Evolutionary conservation across 1,284 basidiomycete genomes (phyloP).

Genomic region (Xerocomus amazonicus): DNA sequence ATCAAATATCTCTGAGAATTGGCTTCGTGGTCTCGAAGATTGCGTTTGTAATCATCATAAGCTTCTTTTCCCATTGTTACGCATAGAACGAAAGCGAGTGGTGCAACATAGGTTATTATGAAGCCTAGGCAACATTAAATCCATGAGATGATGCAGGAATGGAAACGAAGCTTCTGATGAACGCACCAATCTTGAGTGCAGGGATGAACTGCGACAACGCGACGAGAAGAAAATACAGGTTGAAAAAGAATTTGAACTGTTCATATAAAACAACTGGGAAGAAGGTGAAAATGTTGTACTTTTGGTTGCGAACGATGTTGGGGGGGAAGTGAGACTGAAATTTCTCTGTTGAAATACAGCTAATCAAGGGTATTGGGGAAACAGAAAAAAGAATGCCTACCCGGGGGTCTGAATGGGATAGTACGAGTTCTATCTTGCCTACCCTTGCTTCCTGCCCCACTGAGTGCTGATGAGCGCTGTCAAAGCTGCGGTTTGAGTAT

Average conservation of each 20-base stretch:
- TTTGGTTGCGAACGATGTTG: constrained; percentile 96
- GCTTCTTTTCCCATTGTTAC: constrained; percentile 99
- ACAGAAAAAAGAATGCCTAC: constrained; percentile 37
- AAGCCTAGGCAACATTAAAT: constrained; percentile 57
- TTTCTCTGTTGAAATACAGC: constrained; percentile 49
- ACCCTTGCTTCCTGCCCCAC: constrained; percentile 28
- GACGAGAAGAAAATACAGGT: constrained; percentile 97
- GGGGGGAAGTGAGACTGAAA: constrained; percentile 65
- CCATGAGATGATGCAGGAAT: neutral
- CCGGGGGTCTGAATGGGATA: constrained; percentile 72
- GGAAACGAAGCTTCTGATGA: neutral
- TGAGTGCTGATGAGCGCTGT: constrained; percentile 34
- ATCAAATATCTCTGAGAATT: constrained; percentile 92
- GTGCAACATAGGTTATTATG: constrained; percentile 94
- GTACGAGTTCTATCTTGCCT: constrained; percentile 70
- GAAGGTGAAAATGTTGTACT: constrained; percentile 95
- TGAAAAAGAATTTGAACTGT: constrained; percentile 99
- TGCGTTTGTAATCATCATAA: constrained; percentile 94
- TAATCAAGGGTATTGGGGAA: neutral
- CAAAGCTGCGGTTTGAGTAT: constrained; percentile 1
- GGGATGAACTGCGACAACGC: constrained; percentile 96
- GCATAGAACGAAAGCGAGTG: constrained; percentile 89
- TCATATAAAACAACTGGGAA: constrained; percentile 97
- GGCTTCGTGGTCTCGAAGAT: constrained; percentile 88
- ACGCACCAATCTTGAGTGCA: constrained; percentile 88